Evolutionary conservation across 768 basidiomycete genomes (phyloP).

Genomic region (Rhodocollybia butyracea): DNA sequence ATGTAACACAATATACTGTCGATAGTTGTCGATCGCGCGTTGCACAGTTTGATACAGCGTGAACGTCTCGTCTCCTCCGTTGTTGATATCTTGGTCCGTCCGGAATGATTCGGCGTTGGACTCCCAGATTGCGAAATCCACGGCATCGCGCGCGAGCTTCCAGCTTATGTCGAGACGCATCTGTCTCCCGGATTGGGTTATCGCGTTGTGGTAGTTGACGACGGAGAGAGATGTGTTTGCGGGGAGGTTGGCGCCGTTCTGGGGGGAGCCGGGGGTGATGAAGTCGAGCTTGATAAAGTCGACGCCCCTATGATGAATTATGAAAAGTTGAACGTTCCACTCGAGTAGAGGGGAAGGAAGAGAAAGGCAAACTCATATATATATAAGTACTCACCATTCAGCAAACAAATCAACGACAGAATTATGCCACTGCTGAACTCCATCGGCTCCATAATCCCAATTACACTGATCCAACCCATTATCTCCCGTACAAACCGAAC

Average conservation of each 20-base stretch:
- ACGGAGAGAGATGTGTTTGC: constrained; percentile 2
- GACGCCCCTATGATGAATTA: constrained; percentile 7
- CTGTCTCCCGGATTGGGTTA: not conserved
- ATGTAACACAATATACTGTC: constrained; percentile 9
- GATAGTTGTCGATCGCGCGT: constrained; percentile 11
- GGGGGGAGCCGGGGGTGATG: constrained; percentile 10
- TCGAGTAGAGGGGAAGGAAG: no score
- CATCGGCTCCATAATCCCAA: constrained; percentile 7
- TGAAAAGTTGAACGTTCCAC: no score
- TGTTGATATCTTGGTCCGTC: constrained; percentile 12
- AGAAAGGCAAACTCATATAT: no score
- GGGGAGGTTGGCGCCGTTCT: constrained; percentile 9
- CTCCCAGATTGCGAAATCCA: constrained; percentile 7
- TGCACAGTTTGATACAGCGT: constrained; percentile 8
- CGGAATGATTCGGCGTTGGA: constrained; percentile 8
- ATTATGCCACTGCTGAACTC: constrained; percentile 11
- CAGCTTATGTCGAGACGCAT: constrained; percentile 13
- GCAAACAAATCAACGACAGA: constrained; percentile 9
- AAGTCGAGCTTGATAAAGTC: constrained; percentile 12
- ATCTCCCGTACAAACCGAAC: constrained; percentile 9
- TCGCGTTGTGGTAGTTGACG: constrained; percentile 8
- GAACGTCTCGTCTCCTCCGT: constrained; percentile 2
- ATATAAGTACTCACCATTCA: constrained; percentile 1
- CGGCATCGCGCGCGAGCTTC: constrained; percentile 8
- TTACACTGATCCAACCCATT: constrained; percentile 9